Evolutionary conservation across 192 early-diverging fungal genomes (phyloP), one percentile per base, ranked within the genome.

Genomic region (Mortierella alpina): DNA sequence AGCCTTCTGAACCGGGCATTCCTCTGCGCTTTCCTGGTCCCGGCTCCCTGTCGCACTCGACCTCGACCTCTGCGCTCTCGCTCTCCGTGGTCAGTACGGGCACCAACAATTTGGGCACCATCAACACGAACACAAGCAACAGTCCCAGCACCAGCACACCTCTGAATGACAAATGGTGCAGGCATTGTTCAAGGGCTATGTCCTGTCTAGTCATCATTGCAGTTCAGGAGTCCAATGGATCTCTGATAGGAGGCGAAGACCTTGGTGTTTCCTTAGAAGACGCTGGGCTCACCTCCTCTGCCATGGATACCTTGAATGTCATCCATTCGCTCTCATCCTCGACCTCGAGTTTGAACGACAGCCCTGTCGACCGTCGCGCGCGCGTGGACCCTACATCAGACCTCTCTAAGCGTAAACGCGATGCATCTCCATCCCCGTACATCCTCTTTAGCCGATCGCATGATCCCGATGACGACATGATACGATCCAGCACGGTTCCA

Each of bases 151-250:
- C 4, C 54, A 17, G 14, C 55, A 15, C 31, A n/a, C 20, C 65
- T 9, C 13, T 20, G 17, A 54, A 5, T 2, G 69, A 71, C 3
- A 71, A 59, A 11, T 55, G 69, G 69, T 79, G 76, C 46, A 59
- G 40, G 44, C 59, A 79, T 22, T 79, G 76, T 23, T 72, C 76
- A 22, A 18, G 76, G 40, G 76, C 76, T 39, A 61, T 79, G n/a
- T 46, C 76, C 4, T 79, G 76, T 45, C 76, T 79, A 40, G 76
- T 67, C 45, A 46, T 79, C 10, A 50, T 58, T 10, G 18, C 63
- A 11, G 44, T 67, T 4, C 63, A 75, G 18, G 73, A 75, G 44
- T 59, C 63, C 13, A 22, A 52, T 0, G 58, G 20, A 10, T 40
- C 5, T 10, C 39, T 9, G 5, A 5, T 44, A 7, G 40, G 48